Conservation (phyloP, 768 basidiomycete species). For the Roridomyces roridus region DNA sequence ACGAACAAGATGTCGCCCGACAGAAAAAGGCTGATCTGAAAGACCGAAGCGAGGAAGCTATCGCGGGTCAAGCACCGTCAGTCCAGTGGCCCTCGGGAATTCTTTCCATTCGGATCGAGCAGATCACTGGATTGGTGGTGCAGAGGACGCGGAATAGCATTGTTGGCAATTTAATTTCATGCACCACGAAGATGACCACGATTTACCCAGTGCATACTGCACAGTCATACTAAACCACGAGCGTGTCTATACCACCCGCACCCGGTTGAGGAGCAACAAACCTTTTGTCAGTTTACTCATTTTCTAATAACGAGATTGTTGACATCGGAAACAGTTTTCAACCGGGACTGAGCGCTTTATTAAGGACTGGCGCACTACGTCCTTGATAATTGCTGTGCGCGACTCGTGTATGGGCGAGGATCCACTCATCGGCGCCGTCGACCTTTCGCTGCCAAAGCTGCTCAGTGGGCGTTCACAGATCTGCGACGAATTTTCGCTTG, state of each 20-base stretch:
- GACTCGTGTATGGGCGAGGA: conserved; percentile 65
- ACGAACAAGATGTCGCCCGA: conserved; percentile 38
- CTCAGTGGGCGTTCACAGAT: conserved; percentile 59
- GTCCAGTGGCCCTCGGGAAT: conserved; percentile 71
- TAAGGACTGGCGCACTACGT: conserved; percentile 63
- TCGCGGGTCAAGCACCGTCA: conserved; percentile 57
- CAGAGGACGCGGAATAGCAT: conserved; percentile 60
- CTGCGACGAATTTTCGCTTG: conserved; percentile 65
- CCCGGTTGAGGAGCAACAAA: conserved; percentile 51
- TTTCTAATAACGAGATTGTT: background rate
- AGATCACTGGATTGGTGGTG: conserved; percentile 67
- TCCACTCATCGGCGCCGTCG: conserved; percentile 75
- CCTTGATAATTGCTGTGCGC: conserved; percentile 69
- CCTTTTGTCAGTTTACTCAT: conserved; percentile 44
- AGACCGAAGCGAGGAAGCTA: conserved; percentile 45
- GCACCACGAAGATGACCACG: conserved; percentile 60
- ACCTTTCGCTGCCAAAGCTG: conserved; percentile 53
- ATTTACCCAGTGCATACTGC: conserved; percentile 73
- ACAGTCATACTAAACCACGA: conserved; percentile 50
- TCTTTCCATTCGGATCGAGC: conserved; percentile 67
- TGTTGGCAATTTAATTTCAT: conserved; percentile 59
- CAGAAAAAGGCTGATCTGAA: conserved; percentile 45
- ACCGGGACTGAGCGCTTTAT: conserved; percentile 76
- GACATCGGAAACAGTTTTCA: conserved; percentile 43
- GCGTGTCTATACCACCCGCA: conserved; percentile 51